phyloP scores from a whole-genome alignment of 805 yeast species.

The Kodamaea kakaduensis region DNA sequence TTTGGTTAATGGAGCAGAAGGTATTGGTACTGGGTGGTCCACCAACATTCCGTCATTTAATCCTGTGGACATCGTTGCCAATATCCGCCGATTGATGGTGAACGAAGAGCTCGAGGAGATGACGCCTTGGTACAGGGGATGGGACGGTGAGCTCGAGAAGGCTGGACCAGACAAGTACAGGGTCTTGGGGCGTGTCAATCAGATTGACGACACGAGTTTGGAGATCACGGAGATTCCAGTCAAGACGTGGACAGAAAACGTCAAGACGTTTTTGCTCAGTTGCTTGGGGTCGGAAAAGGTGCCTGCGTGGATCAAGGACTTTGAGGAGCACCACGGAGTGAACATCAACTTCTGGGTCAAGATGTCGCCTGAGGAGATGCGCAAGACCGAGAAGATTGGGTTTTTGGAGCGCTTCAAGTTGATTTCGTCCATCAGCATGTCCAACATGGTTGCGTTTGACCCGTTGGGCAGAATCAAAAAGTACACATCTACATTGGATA shows the following conservation, averaged over 20 bases:
- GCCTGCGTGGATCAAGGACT: conserved; percentile 85
- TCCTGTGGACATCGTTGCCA: conserved; percentile 76
- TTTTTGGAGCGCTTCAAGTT: conserved; percentile 81
- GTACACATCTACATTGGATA: conserved; percentile 72
- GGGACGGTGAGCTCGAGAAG: conserved; percentile 80
- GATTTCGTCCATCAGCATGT: conserved; percentile 58
- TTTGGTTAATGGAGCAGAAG: conserved; percentile 94
- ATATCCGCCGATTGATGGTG: conserved; percentile 68
- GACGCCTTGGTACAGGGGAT: conserved; percentile 93
- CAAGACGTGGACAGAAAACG: conserved; percentile 84
- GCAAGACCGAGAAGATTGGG: conserved; percentile 68
- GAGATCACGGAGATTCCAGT: conserved; percentile 93
- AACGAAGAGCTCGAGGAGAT: conserved; percentile 67
- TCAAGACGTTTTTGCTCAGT: conserved; percentile 77
- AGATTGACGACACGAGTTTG: conserved; percentile 70
- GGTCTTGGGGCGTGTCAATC: conserved; percentile 76
- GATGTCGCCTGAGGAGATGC: conserved; percentile 77
- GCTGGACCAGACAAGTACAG: conserved; percentile 64
- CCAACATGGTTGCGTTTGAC: conserved; percentile 96
- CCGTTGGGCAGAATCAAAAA: conserved; percentile 81
- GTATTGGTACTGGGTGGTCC: conserved; percentile 99
- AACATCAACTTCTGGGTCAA: conserved; percentile 77
- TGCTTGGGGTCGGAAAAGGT: conserved; percentile 77
- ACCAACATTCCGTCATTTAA: conserved; percentile 88
- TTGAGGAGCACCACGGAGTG: conserved; percentile 89